Conservation (phyloP, 2,329 filamentous ascomycete species). For the Aspergillus neotritici region DNA sequence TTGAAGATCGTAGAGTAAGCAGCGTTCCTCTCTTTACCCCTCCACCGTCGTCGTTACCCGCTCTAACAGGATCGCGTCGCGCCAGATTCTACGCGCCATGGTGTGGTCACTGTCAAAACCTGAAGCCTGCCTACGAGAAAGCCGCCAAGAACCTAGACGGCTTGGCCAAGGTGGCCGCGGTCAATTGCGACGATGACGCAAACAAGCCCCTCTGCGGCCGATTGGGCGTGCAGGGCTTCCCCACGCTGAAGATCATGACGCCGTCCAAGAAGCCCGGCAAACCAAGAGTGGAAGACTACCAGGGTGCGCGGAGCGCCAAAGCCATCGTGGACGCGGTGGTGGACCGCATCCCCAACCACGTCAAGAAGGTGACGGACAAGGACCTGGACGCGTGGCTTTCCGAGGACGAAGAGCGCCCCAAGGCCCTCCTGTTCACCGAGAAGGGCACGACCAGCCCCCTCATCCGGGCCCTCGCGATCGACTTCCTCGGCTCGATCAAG, state of each 20-base stretch:
- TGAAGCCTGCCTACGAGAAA: constrained; percentile 94
- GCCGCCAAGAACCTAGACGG: constrained; percentile 84
- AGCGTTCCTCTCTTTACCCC: constrained; percentile 2
- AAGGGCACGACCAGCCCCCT: constrained; percentile 84
- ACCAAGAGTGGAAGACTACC: constrained; percentile 84
- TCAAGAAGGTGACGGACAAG: constrained; percentile 73
- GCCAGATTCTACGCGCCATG: constrained; percentile 90
- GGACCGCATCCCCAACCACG: constrained; percentile 85
- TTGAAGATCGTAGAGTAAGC: constrained; percentile 50
- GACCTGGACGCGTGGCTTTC: constrained; percentile 69
- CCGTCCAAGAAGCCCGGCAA: constrained; percentile 75
- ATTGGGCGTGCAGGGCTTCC: constrained; percentile 90
- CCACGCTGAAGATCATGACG: constrained; percentile 87
- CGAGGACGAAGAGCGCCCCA: constrained; percentile 62
- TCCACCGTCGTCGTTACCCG: constrained; percentile 10
- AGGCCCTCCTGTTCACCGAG: constrained; percentile 87
- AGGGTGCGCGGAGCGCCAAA: constrained; percentile 75
- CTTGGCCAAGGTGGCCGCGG: constrained; percentile 85
- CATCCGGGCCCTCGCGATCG: constrained; percentile 78
- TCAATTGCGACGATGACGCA: constrained; percentile 88
- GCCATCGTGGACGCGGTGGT: constrained; percentile 80
- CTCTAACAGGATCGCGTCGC: constrained; percentile 8
- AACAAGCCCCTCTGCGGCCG: constrained; percentile 83
- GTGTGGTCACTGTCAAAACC: constrained; percentile 95
- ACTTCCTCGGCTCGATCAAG: constrained; percentile 74